Evolutionary conservation across 2,329 filamentous ascomycete genomes (phyloP).

Genomic region (Colletotrichum filicis): DNA sequence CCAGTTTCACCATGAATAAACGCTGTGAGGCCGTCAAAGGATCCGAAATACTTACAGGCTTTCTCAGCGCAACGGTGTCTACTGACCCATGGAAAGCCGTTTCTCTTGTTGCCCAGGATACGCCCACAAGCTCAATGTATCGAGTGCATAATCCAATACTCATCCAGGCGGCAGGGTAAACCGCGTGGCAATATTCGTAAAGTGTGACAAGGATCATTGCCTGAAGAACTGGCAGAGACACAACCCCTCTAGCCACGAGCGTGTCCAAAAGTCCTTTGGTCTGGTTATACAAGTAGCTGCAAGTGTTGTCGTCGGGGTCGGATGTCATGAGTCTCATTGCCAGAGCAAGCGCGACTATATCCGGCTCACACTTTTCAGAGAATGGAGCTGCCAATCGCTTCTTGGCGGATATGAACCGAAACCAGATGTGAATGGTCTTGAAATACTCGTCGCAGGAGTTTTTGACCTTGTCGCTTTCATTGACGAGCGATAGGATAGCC

Average conservation of each 20-base stretch:
- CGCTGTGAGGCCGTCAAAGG: neutral
- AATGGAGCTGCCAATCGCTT: neutral
- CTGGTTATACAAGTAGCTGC: neutral
- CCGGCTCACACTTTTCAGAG: neutral
- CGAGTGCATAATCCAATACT: neutral
- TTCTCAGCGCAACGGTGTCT: neutral
- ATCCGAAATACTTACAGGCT: neutral
- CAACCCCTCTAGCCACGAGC: neutral
- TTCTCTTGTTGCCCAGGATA: neutral
- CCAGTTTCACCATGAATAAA: neutral
- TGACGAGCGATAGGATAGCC: neutral
- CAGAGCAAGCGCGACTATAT: neutral
- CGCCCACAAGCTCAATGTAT: neutral
- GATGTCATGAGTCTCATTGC: neutral
- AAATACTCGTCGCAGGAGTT: neutral
- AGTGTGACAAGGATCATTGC: neutral
- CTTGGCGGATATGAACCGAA: neutral
- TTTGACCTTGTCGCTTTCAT: neutral
- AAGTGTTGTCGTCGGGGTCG: neutral
- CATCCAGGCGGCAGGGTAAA: neutral
- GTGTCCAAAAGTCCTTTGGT: neutral
- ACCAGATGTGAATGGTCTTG: neutral
- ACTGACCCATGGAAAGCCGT: neutral
- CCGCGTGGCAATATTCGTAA: neutral
- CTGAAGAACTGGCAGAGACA: neutral